Base-by-base conservation (phyloP, 2,329 filamentous ascomycete species). In the Neofusicoccum ribis region DNA sequence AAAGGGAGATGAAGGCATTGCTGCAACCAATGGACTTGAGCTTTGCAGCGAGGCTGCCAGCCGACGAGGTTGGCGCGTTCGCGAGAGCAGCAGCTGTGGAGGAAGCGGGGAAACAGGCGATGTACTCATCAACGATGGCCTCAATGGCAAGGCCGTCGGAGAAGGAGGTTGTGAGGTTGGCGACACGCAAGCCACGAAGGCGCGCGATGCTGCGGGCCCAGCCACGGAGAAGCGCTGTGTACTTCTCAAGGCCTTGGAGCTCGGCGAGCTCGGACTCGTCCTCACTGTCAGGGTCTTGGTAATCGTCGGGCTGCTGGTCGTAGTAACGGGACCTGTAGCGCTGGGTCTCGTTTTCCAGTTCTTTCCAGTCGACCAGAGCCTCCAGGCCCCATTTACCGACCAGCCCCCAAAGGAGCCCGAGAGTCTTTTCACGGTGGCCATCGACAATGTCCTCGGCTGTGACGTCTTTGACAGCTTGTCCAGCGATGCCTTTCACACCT, bases 381-480 rank as follows among this genome's bases (percentile, higher is more conserved):
- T 77, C 73, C 7, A 89, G 75, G 1, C 86, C 86, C 77, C 83
- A 85, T 72, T 82, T 82, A 46, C 84, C 83, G 43, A 89, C 82
- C 23, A 89, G 77, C 3, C 80, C 79, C 86, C 86, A 89, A 5
- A 90, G 78, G 9, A 89, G 77, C 5, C 81, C 82, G 50, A 89
- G 78, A 0, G 86, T 89, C 73, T 86, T 88, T 70, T 89, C 87
- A 8, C 87, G 83, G 69, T 88, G 86, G 2, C 87, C 87, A 68
- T 89, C 83, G 6, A 89, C 85, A 52, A 89, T 83, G 63, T 89
- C 85, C 44, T 85, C 83, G 0, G 86, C 81, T 14, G 75, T 79
- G 41, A 88, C 75, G 39, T 79, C 77, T 23, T 76, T 73, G 5
- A 80, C 72, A 12, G 83, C 73, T 36, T 77, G 77, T 12, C 73